These are phyloP conservation scores for Lactarius deliciosus DNA, from an alignment of 768 basidiomycete species.

Conservation along the genomic window DNA sequence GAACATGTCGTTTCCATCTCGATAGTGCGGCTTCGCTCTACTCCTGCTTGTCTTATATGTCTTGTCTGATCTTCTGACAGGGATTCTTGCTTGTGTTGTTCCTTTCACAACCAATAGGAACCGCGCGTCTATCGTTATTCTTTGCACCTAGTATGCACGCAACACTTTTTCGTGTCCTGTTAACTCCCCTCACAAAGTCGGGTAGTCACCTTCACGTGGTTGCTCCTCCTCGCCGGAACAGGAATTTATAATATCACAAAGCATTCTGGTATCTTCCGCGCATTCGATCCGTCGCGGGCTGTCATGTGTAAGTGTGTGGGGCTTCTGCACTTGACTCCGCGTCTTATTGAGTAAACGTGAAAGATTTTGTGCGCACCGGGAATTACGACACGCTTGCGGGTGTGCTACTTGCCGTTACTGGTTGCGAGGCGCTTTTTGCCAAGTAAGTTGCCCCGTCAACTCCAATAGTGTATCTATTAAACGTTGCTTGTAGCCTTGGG, in stretches of 20 bases:
- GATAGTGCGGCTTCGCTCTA: slow-evolving; percentile 43
- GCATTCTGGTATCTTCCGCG: slow-evolving; percentile 60
- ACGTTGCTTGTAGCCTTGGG: slow-evolving; percentile 47
- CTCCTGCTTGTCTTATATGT: background rate
- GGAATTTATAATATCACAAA: slow-evolving; percentile 58
- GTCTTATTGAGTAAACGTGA: background rate
- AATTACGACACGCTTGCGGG: slow-evolving; percentile 63
- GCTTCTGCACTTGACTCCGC: background rate
- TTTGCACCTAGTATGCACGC: slow-evolving; percentile 53
- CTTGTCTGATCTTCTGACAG: slow-evolving; percentile 33
- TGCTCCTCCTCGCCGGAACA: slow-evolving; percentile 49
- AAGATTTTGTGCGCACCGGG: slow-evolving; percentile 64
- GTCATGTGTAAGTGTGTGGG: slow-evolving; percentile 46
- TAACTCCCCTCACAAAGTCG: background rate
- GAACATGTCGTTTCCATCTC: slow-evolving; percentile 55
- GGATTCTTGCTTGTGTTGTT: slow-evolving; percentile 60
- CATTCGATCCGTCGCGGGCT: slow-evolving; percentile 65
- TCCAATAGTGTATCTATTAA: background rate
- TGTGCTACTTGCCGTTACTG: slow-evolving; percentile 63
- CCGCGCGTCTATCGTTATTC: slow-evolving; percentile 45
- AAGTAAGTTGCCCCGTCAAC: slow-evolving; percentile 42
- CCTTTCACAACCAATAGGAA: slow-evolving; percentile 59
- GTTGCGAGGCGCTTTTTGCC: slow-evolving; percentile 67
- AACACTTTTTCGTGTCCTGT: background rate
- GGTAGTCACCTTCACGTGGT: slow-evolving; percentile 56